Percentiles rank a stretch among this genome's conserved stretches.
phyloP scores from a whole-genome alignment of 345 rosid genomes.

The Anastatica hierochuntica region DNA sequence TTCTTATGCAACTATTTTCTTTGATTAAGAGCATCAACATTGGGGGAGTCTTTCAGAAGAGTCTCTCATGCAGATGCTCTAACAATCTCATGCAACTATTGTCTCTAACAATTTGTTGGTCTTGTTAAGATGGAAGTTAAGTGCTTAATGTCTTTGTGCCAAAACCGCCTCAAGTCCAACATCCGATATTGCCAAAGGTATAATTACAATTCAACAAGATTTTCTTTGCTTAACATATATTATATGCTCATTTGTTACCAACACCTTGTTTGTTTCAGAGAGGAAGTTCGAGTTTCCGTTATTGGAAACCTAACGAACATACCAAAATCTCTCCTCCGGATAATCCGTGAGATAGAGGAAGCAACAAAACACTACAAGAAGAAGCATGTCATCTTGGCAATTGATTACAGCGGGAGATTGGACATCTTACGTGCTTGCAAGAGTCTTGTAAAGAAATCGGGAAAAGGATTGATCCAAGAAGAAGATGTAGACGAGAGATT shows the following conservation, averaged over 20 bases:
- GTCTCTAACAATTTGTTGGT: too few species aligned
- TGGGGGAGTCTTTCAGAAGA: too few species aligned
- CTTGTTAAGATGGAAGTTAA: slow-evolving; percentile 49
- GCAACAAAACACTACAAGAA: slow-evolving; percentile 31
- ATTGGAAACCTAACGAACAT: slow-evolving; percentile 54
- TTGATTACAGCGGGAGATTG: slow-evolving; percentile 61
- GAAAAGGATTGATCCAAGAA: slow-evolving; percentile 28
- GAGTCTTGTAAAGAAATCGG: slow-evolving; percentile 37
- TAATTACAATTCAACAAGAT: too few species aligned
- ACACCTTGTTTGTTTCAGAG: slow-evolving; percentile 20
- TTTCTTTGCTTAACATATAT: too few species aligned
- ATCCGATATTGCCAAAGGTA: slow-evolving; percentile 34
- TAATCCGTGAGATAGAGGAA: slow-evolving; percentile 35
- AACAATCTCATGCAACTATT: too few species aligned
- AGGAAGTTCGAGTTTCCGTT: slow-evolving; percentile 36
- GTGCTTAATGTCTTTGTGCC: slow-evolving; percentile 47
- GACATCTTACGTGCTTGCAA: slow-evolving; percentile 55
- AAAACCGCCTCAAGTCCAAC: slow-evolving; percentile 29
- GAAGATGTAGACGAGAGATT: slow-evolving; percentile 47
- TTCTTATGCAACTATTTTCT: too few species aligned
- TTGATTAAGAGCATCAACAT: too few species aligned
- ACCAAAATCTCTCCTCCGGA: slow-evolving; percentile 26
- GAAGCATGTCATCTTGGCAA: slow-evolving; percentile 52
- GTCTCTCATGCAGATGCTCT: too few species aligned
- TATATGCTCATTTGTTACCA: not conserved